Base-by-base conservation (phyloP, 78 protist genomes). In the Bodo saltans region DNA sequence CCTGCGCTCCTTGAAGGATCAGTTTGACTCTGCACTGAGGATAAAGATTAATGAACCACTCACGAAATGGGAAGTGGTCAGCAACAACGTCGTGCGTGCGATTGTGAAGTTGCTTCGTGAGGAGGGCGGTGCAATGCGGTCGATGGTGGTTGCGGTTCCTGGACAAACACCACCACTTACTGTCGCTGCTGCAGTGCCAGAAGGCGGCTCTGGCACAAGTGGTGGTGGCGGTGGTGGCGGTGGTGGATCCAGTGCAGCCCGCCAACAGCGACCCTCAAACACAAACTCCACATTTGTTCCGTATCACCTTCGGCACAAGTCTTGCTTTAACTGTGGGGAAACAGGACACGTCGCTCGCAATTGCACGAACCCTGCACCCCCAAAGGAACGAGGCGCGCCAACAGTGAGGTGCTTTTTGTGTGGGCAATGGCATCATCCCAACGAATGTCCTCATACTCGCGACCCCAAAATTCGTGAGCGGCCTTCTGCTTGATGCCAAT, bases 311-410 rank as follows among this genome's bases (percentile, higher is more conserved):
- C 25, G 12, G 71, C 71, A 68, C 37, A 68, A 17, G 71, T 23
- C 37, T 27, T 76, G 81, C 81, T 76, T 76, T 67, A 76, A 23
- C 67, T 76, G 81, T 67, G 81, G 81, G 30, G 81, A 39, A 33
- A 12, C 1, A 3, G 81, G 81, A 27, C 81, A 76, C 81, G 34
- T 60, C 33, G 60, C 83, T 8, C 42, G 83, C 41, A 70, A 78
- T 34, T 84, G 34, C 21, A 33, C 35, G 29, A 40, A 21, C 74
- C n/a, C n/a, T n/a, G n/a, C n/a, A n/a, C n/a, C n/a, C n/a, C n/a
- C n/a, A n/a, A n/a, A n/a, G n/a, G n/a, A n/a, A n/a, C n/a, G n/a
- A n/a, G n/a, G n/a, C n/a, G n/a, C n/a, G n/a, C n/a, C n/a, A n/a
- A n/a, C n/a, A n/a, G n/a, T n/a, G n/a, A n/a, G n/a, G n/a, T n/a